These are phyloP conservation scores for Esteya vermicola DNA, from an alignment of 2,329 filamentous ascomycete genomes.

Conservation along the genomic window DNA sequence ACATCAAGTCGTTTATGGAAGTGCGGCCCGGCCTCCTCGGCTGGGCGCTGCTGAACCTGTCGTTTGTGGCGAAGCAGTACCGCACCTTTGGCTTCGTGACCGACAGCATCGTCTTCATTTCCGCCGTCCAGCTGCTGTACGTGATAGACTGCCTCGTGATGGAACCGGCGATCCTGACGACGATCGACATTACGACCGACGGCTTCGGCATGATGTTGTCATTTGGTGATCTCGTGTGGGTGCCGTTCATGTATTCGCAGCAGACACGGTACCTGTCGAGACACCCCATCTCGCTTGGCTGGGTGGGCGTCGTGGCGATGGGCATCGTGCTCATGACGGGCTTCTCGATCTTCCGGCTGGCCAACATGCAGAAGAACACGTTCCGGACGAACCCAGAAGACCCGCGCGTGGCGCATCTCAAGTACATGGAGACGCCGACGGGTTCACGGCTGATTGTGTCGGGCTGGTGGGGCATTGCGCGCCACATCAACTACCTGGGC, in stretches of 20 bases:
- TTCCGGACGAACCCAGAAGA: slow-evolving; percentile 83
- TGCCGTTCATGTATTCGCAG: slow-evolving; percentile 77
- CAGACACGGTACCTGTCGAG: slow-evolving; percentile 75
- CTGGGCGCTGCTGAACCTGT: slow-evolving; percentile 74
- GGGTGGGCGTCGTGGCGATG: slow-evolving; percentile 48
- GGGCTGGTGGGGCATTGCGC: slow-evolving; percentile 85
- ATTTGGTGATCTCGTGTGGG: slow-evolving; percentile 86
- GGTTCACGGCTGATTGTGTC: slow-evolving; percentile 71
- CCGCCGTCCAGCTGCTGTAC: slow-evolving; percentile 66
- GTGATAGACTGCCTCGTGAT: slow-evolving; percentile 75
- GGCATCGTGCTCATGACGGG: slow-evolving; percentile 54
- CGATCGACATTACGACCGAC: slow-evolving; percentile 86
- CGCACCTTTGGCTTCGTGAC: slow-evolving; percentile 69
- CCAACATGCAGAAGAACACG: slow-evolving; percentile 88
- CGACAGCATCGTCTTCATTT: slow-evolving; percentile 72
- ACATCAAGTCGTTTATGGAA: slow-evolving; percentile 84
- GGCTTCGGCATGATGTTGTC: slow-evolving; percentile 92
- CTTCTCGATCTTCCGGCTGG: slow-evolving; percentile 87
- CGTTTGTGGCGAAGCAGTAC: slow-evolving; percentile 81
- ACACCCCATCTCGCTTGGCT: slow-evolving; percentile 68
- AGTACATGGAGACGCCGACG: slow-evolving; percentile 71
- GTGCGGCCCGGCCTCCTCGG: slow-evolving; percentile 83
- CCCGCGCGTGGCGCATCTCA: slow-evolving; percentile 62
- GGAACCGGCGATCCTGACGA: slow-evolving; percentile 79
- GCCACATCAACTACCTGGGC: slow-evolving; percentile 92